phyloP scores from a whole-genome alignment of 768 basidiomycete species.

The Pleurotus ostreatus region DNA sequence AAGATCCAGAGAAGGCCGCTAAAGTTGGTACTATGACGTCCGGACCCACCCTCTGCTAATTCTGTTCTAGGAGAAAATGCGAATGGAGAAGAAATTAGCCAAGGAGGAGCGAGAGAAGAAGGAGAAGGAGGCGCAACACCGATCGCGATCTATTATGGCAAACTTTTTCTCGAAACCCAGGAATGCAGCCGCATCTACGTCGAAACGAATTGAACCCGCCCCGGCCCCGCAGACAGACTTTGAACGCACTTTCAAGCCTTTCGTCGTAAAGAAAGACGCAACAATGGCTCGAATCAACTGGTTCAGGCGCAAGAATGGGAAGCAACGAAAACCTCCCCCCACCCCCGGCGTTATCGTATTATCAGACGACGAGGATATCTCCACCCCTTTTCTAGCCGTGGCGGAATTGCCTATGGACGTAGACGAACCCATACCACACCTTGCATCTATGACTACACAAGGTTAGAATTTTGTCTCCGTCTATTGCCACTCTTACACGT shows the following conservation, averaged over 20 bases:
- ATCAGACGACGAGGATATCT: slow-evolving; percentile 42
- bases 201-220: slow-evolving; percentile 27
- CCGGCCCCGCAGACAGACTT: slow-evolving; percentile 57
- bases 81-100: slow-evolving; percentile 60
- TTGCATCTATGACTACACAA: slow-evolving; percentile 32
- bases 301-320: slow-evolving; percentile 41
- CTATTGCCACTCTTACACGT: slow-evolving; percentile 1
- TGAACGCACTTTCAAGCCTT: slow-evolving; percentile 73
- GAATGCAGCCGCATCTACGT: slow-evolving; percentile 20
- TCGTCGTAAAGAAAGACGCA: slow-evolving; percentile 71
- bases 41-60: not conserved
- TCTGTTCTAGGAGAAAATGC: slow-evolving; percentile 59
- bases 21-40: slow-evolving; percentile 37
- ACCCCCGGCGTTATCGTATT: slow-evolving; percentile 52
- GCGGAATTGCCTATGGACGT: not conserved
- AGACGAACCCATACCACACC: not conserved
- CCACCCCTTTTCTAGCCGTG: slow-evolving; percentile 9
- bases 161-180: slow-evolving; percentile 70
- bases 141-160: slow-evolving; percentile 71
- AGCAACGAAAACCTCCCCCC: slow-evolving; percentile 13
- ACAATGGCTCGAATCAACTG: slow-evolving; percentile 70
- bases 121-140: slow-evolving; percentile 64
- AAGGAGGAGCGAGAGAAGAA: slow-evolving; percentile 72
- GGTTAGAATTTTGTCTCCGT: slow-evolving; percentile 27
- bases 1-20: slow-evolving; percentile 53